These are phyloP conservation scores for Phytophthora melonis DNA, from an alignment of 352 stramenopile genomes.

Conservation along the genomic window DNA sequence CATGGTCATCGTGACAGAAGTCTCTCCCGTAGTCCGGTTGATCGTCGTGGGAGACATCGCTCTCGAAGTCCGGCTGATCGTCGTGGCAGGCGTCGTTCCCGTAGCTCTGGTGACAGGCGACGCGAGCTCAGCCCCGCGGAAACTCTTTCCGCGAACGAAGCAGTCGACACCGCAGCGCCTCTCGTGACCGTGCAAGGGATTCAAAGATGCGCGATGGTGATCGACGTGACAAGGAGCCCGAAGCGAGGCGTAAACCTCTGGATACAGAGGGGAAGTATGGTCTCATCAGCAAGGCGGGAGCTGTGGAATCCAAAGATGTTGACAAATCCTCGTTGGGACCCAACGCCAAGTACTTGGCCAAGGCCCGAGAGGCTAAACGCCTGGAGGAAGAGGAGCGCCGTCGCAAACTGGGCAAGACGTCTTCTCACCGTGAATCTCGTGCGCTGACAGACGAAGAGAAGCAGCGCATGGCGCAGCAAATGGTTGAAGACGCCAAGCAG, in stretches of 20 bases:
- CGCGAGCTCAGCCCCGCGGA: conserved; percentile 7
- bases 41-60: conserved; percentile 17
- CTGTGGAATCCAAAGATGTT: conserved; percentile 74
- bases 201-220: conserved; percentile 1
- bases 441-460: conserved; percentile 72
- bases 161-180: conserved; percentile 15
- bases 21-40: conserved; percentile 15
- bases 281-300: conserved; percentile 63
- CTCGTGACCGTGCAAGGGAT: conserved; percentile 17
- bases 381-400: conserved; percentile 77
- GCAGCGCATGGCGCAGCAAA: conserved; percentile 63
- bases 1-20: conserved; percentile 24
- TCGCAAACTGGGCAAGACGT: conserved; percentile 64
- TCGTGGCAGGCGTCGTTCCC: conserved; percentile 23
- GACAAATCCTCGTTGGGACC: conserved; percentile 83
- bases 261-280: conserved; percentile 64
- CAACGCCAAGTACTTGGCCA: conserved; percentile 77
- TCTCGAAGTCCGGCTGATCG: conserved; percentile 18
- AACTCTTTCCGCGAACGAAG: conserved; percentile 13
- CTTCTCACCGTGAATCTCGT: conserved; percentile 23
- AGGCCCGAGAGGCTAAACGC: conserved; percentile 72
- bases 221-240: conserved; percentile 20
- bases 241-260: conserved; percentile 34
- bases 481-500: conserved; percentile 79
- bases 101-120: conserved; percentile 14